Base-by-base conservation (phyloP, 2,329 filamentous ascomycete genomes). In the Monosporascus sp. region DNA sequence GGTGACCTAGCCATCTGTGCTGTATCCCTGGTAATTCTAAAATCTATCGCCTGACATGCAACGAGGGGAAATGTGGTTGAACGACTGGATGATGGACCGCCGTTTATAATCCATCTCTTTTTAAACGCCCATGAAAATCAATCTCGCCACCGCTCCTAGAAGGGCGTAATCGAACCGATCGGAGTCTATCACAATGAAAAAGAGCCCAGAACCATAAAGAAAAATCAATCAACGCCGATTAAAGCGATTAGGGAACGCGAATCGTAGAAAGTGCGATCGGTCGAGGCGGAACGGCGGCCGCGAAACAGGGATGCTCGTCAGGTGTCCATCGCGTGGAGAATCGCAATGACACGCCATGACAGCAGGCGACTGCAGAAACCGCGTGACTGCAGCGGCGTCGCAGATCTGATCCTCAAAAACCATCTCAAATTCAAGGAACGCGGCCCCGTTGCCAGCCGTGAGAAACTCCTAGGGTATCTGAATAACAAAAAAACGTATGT, bases 71-170 rank as follows among this genome's bases (percentile, higher is more conserved):
- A 49, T 45, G 46, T 56, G 49, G 53, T 54, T 45, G 54, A 56
- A 54, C 52, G 54, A 54, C 50, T 53, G 47, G 57, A 55, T 41
- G 47, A 60, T 45, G 52, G 52, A 45, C 52, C 54, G 41, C 53
- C 38, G 25, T 27, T 35, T 39, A 56, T 50, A 46, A 49, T 52
- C 56, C 58, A 57, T 56, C 56, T 58, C 52, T 62, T 67, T 67
- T 65, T 57, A 53, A 68, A 66, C 65, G 66, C 66, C 66, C 52
- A 52, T 56, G 55, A 49, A 60, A 64, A 54, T 58, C 53, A 58
- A 58, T 67, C 67, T 67, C 63, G 49, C 65, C 63, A 54, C 66
- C 62, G 49, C 56, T 63, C 64, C 57, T 64, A 51, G 59, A 59
- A 60, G 61, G 65, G 65, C 65, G 49, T 56, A 57, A 60, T 52